Evolutionary conservation across 140 eudicot species (phyloP).

Genomic region (Eryngium alpinum): DNA sequence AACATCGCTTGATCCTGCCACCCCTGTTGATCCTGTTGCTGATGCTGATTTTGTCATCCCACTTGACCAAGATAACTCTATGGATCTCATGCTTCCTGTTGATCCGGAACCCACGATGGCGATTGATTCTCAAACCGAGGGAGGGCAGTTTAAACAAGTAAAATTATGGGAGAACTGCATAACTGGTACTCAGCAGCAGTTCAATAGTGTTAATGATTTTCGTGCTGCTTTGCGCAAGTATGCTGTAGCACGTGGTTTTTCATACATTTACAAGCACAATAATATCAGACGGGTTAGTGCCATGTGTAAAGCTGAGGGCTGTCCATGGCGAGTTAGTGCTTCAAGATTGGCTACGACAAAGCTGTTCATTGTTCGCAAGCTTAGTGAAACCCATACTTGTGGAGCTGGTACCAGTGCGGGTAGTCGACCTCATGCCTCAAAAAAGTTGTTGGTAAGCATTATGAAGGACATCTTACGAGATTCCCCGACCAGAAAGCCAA

Average conservation of each 20-base stretch:
- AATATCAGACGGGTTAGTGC: conserved; percentile 9
- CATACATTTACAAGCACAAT: conserved; percentile 4
- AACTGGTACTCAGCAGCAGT: conserved; percentile 5
- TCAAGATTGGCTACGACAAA: conserved; percentile 12
- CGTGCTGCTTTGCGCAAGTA: conserved; percentile 9
- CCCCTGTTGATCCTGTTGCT: not conserved
- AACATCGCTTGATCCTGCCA: not conserved
- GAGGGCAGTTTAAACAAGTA: conserved; percentile 9
- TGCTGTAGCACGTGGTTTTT: conserved; percentile 10
- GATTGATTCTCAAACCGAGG: not conserved
- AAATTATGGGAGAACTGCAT: conserved; percentile 8
- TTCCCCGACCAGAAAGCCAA: conserved; percentile 13
- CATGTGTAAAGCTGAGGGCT: conserved; percentile 10
- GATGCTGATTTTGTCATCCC: not conserved
- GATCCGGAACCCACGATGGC: not conserved
- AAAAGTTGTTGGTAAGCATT: conserved; percentile 15
- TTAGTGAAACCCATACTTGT: conserved; percentile 8
- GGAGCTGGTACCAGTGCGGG: conserved; percentile 6
- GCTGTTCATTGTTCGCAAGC: conserved; percentile 1
- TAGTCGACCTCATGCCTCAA: conserved; percentile 9
- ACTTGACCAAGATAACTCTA: not conserved
- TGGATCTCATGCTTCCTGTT: not conserved
- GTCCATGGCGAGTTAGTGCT: conserved; percentile 7
- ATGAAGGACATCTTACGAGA: conserved; percentile 8
- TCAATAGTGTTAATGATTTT: conserved; percentile 12